Evolutionary conservation across 192 early-diverging fungal genomes (phyloP).

Genomic region (Backusella australiensis): DNA sequence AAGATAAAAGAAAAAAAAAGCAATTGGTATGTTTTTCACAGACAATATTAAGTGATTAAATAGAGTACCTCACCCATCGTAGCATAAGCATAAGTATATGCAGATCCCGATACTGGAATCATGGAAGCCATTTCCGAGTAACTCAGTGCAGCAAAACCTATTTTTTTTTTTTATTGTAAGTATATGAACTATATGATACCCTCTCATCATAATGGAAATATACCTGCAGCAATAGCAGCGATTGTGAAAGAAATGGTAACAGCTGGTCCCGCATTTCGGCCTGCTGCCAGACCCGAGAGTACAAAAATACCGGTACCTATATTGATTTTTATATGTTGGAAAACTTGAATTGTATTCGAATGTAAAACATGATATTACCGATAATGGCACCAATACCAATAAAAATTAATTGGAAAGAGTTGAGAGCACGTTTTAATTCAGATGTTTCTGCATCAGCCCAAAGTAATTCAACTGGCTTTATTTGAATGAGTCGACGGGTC

Average conservation of each 20-base stretch:
- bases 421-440: constrained; percentile 22
- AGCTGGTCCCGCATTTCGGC: constrained; percentile 76
- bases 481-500: constrained; percentile 19
- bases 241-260: constrained; percentile 81
- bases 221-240: constrained; percentile 66
- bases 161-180: background rate
- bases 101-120: constrained; percentile 84
- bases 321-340: background rate
- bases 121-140: constrained; percentile 88
- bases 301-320: constrained; percentile 36
- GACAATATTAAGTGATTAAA: background rate
- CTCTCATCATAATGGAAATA: background rate
- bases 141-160: constrained; percentile 68
- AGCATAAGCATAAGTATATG: constrained; percentile 85
- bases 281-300: constrained; percentile 64
- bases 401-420: constrained; percentile 19
- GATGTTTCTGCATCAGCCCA: constrained; percentile 20
- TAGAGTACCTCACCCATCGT: constrained; percentile 70
- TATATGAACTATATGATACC: background rate
- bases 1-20: background rate
- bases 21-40: background rate
- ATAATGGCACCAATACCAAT: constrained; percentile 36
- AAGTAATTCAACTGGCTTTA: constrained; percentile 30
- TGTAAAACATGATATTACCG: background rate
- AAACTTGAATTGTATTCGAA: background rate